These are phyloP conservation scores for Triticum urartu DNA, from an alignment of 176 grass and related monocot species.

Conservation along the genomic window DNA sequence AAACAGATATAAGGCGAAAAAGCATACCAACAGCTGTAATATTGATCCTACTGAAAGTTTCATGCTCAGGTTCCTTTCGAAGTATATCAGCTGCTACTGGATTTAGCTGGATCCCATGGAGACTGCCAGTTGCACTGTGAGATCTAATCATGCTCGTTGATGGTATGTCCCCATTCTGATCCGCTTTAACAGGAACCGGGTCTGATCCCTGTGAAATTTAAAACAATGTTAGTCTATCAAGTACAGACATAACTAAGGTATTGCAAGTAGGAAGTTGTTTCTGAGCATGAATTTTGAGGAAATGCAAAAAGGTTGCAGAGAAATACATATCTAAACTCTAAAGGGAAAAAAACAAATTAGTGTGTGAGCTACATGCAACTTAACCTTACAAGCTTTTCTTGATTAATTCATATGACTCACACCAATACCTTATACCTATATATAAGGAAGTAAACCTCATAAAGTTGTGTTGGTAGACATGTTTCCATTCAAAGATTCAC, in stretches of 20 bases:
- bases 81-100: constrained; percentile 95
- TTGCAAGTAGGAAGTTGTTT: neutral
- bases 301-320: neutral
- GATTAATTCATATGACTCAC: neutral
- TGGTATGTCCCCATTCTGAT: constrained; percentile 50
- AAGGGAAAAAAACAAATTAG: neutral
- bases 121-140: constrained; percentile 79
- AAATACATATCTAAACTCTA: neutral
- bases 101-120: constrained; percentile 73
- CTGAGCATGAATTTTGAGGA: neutral
- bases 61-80: constrained; percentile 88
- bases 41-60: constrained; percentile 73
- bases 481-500: constrained; percentile 15
- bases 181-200: constrained; percentile 41
- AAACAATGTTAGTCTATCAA: neutral
- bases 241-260: neutral
- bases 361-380: neutral
- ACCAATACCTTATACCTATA: neutral
- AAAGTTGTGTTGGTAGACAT: neutral
- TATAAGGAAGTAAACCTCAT: neutral
- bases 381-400: neutral
- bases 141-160: constrained; percentile 83
- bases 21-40: constrained; percentile 77
- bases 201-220: constrained; percentile 44
- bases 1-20: constrained; percentile 17